Conservation (phyloP, 2,329 filamentous ascomycete genomes). For the Ophiostoma sp. region DNA sequence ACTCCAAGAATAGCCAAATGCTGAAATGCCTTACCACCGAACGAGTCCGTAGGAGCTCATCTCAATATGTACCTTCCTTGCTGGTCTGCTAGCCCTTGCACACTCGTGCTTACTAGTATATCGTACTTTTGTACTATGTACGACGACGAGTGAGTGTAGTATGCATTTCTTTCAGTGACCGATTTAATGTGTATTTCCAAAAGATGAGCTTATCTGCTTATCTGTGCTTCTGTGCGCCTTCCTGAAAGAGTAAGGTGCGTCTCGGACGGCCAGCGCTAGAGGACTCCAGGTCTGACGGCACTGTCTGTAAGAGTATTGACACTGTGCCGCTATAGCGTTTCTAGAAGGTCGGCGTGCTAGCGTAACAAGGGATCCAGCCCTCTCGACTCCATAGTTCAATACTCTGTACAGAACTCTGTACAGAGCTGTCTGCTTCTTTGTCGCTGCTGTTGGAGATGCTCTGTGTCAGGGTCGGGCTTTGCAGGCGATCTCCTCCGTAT, state of each 20-base stretch:
- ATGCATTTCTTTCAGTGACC: not conserved
- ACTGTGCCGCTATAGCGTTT: constrained; percentile 19
- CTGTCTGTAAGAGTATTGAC: not conserved
- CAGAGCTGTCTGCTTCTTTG: not conserved
- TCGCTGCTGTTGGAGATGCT: not conserved
- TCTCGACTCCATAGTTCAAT: not conserved
- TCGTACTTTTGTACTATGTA: not conserved
- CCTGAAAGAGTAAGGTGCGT: constrained; percentile 2
- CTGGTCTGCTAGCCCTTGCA: not conserved
- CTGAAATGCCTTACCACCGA: no score
- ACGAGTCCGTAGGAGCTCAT: no score
- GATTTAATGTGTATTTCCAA: not conserved
- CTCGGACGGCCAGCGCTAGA: constrained; percentile 11
- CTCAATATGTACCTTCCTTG: not conserved
- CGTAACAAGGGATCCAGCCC: not conserved
- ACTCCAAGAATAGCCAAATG: not conserved
- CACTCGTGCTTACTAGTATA: not conserved
- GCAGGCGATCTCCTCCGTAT: constrained; percentile 2
- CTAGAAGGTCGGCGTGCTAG: constrained; percentile 19
- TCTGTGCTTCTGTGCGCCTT: constrained; percentile 1
- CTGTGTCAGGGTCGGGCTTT: not conserved
- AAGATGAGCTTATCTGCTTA: not conserved
- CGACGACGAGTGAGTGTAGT: not conserved
- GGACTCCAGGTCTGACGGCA: not conserved
- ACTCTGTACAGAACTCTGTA: not conserved